Base-by-base conservation (phyloP, 176 grass and related monocot genomes). In the Hordeum marinum region DNA sequence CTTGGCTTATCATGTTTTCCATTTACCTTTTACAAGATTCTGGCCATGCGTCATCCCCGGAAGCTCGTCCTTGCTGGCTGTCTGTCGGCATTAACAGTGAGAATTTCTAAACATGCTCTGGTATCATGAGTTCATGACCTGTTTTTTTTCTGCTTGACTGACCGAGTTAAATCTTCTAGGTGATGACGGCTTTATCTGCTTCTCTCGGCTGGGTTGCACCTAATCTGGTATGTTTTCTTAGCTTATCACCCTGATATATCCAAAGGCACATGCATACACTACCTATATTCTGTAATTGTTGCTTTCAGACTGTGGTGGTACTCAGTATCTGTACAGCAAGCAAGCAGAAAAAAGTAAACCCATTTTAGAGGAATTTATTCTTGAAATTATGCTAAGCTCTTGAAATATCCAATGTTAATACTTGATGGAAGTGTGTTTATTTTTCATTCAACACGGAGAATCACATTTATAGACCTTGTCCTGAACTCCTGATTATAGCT, bases 1-100 rank as follows among this genome's bases (percentile, higher is more conserved):
- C 4, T 46, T 46, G 45, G 26, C 63, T 90, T 80, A 34, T 62
- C 48, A 32, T 27, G 25, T 37, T 79, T 42, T 84, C 23, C 75
- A 58, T 85, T 72, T 91, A n/a, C 63, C 27, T 77, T 77, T 65
- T 93, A 67, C 82, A 83, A 99, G 96, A 96, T 99, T 80, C 86
- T 99, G 81, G 96, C 96, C 68, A 99, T 99, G 96, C 85, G 93
- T 23, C 75, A 99, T 89, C 93, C 96, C 5, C 89, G 96, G 79
- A 95, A 86, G 72, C 86, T 96, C 11, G 96, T 99, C 69, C 87
- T 99, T 72, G 37, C 91, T 54, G 96, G 96, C 52, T 96, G 93
- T 82, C 75, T 99, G 75, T 41, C 63, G 6, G 81, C 96, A 65
- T 81, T 94, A 83, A 89, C 67, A 88, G 96, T 99, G 86, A 99